Evolutionary conservation across 768 basidiomycete genomes (phyloP).

Genomic region (Rhodosporidiobolus sp.): DNA sequence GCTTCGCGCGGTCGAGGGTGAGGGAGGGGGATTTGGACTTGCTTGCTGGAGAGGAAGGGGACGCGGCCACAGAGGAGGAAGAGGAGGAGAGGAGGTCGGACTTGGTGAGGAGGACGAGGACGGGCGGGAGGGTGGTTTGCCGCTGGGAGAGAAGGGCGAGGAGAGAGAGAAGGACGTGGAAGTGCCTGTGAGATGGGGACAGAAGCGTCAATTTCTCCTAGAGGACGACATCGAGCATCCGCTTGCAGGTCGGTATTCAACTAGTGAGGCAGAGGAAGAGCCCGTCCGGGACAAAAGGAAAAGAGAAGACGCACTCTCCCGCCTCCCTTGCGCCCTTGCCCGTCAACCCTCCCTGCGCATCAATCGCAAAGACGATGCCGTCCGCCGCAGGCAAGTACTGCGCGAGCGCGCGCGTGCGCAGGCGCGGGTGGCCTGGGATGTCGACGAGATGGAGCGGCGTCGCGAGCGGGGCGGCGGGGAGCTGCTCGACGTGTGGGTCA

Average conservation of each 20-base stretch:
- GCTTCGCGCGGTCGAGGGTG: conserved; percentile 36
- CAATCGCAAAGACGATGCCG: conserved; percentile 41
- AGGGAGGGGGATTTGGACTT: conserved; percentile 28
- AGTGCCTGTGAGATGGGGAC: conserved; percentile 10
- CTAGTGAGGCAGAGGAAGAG: background rate
- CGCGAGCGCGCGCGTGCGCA: conserved; percentile 42
- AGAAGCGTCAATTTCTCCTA: background rate
- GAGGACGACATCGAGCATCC: too few species aligned
- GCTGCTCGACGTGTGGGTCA: background rate
- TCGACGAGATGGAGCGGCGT: conserved; percentile 41
- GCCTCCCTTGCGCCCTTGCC: conserved; percentile 34
- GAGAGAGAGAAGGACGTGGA: conserved; percentile 37
- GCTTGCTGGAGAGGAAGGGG: background rate
- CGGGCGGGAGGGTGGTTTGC: background rate
- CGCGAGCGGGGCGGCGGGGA: conserved; percentile 1
- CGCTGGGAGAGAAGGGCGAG: conserved; percentile 23
- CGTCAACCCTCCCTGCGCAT: conserved; percentile 20
- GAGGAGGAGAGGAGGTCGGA: conserved; percentile 28
- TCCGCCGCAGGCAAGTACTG: conserved; percentile 40
- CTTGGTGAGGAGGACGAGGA: conserved; percentile 40
- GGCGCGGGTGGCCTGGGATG: conserved; percentile 43
- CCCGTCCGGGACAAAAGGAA: background rate
- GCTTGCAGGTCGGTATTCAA: too few species aligned
- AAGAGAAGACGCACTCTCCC: conserved; percentile 25
- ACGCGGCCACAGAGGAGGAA: background rate